Percentiles rank a stretch among this genome's conserved stretches.
These are phyloP conservation scores for Collybia sordida DNA, from an alignment of 768 basidiomycete species.

Conservation along the genomic window DNA sequence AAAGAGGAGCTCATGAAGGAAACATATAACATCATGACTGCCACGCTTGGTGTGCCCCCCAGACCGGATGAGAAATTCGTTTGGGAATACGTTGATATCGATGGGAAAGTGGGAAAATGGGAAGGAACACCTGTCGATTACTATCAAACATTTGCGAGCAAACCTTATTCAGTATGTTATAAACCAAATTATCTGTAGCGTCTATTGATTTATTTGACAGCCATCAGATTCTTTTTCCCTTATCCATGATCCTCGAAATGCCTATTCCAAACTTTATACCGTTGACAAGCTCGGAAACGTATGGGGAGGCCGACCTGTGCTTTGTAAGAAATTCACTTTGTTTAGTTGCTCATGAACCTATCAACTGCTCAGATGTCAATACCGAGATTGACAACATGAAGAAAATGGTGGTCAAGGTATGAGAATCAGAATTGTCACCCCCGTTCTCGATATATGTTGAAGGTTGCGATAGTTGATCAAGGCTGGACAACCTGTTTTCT, in stretches of 20 bases:
- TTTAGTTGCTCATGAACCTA: conserved; percentile 2
- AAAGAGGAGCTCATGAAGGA: conserved; percentile 87
- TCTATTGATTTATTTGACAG: conserved; percentile 26
- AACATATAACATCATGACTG: conserved; percentile 79
- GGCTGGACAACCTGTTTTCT: conserved; percentile 89
- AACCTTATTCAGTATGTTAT: conserved; percentile 51
- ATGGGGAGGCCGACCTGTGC: conserved; percentile 81
- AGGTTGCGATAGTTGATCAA: conserved; percentile 58
- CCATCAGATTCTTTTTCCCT: conserved; percentile 83
- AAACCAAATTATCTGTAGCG: not conserved
- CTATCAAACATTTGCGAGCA: conserved; percentile 62
- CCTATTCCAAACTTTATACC: conserved; percentile 80
- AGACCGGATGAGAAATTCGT: conserved; percentile 66
- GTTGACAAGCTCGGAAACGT: conserved; percentile 93
- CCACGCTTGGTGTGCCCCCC: conserved; percentile 86
- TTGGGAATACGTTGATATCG: conserved; percentile 88
- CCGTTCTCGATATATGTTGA: not conserved
- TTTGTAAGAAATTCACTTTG: conserved; percentile 55
- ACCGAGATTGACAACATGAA: conserved; percentile 83
- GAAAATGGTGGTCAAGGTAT: conserved; percentile 68
- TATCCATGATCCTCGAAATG: conserved; percentile 92
- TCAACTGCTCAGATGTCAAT: conserved; percentile 70
- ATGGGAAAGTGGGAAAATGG: conserved; percentile 74
- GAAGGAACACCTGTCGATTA: conserved; percentile 82
- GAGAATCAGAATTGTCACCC: not conserved